Evolutionary conservation across 2,329 filamentous ascomycete species (phyloP).

Genomic region (Diaporthe sp.): DNA sequence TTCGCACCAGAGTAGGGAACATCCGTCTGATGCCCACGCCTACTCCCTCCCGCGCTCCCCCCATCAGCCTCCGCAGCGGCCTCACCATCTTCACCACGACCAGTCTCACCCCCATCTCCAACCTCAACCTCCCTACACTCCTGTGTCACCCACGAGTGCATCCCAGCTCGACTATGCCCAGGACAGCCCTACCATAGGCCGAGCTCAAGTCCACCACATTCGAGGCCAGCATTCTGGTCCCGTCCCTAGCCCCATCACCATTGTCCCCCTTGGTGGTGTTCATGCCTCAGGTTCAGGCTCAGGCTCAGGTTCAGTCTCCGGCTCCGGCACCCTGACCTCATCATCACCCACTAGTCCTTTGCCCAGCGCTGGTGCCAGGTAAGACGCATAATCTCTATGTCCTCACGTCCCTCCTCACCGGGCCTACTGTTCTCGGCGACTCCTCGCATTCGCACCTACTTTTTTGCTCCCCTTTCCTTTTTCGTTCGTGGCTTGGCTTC

Average conservation of each 20-base stretch:
- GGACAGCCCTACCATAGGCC: conserved; percentile 64
- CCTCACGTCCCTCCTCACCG: not conserved
- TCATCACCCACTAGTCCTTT: conserved; percentile 40
- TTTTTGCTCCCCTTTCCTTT: conserved; percentile 9
- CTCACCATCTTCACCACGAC: conserved; percentile 25
- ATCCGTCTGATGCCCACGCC: conserved; percentile 52
- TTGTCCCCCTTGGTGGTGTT: conserved; percentile 47
- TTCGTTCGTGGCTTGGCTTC: conserved; percentile 25
- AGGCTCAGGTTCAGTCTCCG: conserved; percentile 23
- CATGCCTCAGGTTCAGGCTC: conserved; percentile 40
- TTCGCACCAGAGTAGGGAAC: conserved; percentile 62
- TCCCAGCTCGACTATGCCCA: conserved; percentile 49
- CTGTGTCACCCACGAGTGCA: conserved; percentile 36
- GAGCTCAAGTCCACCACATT: conserved; percentile 46
- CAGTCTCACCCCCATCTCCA: conserved; percentile 39
- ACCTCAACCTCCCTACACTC: conserved; percentile 40
- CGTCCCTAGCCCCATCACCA: conserved; percentile 45
- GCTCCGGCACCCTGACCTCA: conserved; percentile 31
- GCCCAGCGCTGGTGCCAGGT: conserved; percentile 44
- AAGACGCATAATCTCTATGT: conserved; percentile 39
- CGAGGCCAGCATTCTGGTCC: conserved; percentile 36
- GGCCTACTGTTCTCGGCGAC: not conserved
- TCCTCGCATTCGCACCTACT: conserved; percentile 9
- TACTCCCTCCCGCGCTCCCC: conserved; percentile 27
- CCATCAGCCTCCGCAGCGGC: not conserved